Evolutionary conservation across 78 protist genomes (phyloP).

Genomic region (Protostelium mycophagum): DNA sequence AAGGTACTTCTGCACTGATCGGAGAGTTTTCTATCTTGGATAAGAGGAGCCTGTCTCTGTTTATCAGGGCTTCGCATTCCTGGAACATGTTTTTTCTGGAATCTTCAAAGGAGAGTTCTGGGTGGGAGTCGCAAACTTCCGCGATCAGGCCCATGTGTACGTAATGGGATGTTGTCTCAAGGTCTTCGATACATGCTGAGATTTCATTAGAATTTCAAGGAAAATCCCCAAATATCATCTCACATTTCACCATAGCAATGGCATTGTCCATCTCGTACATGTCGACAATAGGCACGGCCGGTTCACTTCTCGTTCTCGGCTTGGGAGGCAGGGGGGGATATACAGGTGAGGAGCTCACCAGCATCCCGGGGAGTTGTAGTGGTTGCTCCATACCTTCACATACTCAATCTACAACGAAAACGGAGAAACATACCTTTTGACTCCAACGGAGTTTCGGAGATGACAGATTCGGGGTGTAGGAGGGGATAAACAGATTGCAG

Average conservation of each 20-base stretch:
- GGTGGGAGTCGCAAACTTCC: neutral
- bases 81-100: neutral
- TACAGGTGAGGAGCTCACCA: neutral
- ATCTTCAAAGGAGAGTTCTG: neutral
- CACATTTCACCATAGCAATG: neutral
- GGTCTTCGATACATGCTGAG: neutral
- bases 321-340: neutral
- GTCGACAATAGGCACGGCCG: neutral
- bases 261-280: neutral
- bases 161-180: neutral
- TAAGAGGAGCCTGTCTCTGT: neutral
- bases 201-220: neutral
- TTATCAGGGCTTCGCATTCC: neutral
- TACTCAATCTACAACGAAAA: neutral
- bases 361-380: neutral
- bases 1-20: neutral
- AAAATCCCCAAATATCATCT: neutral
- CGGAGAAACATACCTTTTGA: neutral
- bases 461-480: neutral
- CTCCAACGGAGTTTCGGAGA: neutral
- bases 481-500: neutral
- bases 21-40: neutral
- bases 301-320: neutral
- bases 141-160: neutral
- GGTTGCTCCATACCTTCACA: neutral